Percentiles rank a stretch among this genome's conserved stretches.
phyloP scores from a whole-genome alignment of 805 yeast genomes.

The Ogataea minuta region DNA sequence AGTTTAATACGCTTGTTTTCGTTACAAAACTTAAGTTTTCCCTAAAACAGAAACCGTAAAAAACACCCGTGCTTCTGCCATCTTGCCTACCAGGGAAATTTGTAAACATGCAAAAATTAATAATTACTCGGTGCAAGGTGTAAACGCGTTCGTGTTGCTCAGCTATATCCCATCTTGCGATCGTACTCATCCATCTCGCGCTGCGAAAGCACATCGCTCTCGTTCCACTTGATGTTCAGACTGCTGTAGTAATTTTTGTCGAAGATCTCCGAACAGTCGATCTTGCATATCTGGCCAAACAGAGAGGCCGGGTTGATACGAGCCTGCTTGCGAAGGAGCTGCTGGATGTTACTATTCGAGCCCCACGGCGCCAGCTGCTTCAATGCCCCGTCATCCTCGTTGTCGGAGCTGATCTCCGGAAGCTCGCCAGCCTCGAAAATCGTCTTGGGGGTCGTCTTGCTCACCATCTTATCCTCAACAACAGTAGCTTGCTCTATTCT shows the following conservation, averaged over 20 bases:
- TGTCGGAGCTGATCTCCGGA: slow-evolving; percentile 28
- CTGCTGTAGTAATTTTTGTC: slow-evolving; percentile 22
- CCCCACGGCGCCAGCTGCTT: slow-evolving; percentile 30
- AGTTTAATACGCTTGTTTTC: slow-evolving; percentile 20
- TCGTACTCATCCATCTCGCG: slow-evolving; percentile 29
- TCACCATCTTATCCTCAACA: not conserved
- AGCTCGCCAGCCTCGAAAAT: slow-evolving; percentile 11
- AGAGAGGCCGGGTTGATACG: slow-evolving; percentile 25
- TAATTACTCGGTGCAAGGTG: slow-evolving; percentile 11
- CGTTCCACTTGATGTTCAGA: slow-evolving; percentile 29
- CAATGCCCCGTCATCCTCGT: slow-evolving; percentile 20
- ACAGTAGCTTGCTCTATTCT: slow-evolving; percentile 2
- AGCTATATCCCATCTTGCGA: slow-evolving; percentile 29
- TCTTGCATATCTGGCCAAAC: slow-evolving; percentile 26
- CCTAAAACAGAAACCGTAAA: slow-evolving; percentile 17
- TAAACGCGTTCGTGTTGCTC: slow-evolving; percentile 7
- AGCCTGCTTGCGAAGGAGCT: slow-evolving; percentile 21
- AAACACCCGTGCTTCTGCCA: slow-evolving; percentile 22
- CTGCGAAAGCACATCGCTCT: slow-evolving; percentile 22
- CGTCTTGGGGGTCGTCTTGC: not conserved
- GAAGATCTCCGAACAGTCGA: slow-evolving; percentile 27
- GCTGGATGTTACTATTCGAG: slow-evolving; percentile 13
- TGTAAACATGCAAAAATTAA: slow-evolving; percentile 18
- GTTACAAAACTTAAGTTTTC: slow-evolving; percentile 18
- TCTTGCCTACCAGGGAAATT: slow-evolving; percentile 22